Base-by-base conservation (phyloP, 768 basidiomycete species). In the Boletus barrowsii region DNA sequence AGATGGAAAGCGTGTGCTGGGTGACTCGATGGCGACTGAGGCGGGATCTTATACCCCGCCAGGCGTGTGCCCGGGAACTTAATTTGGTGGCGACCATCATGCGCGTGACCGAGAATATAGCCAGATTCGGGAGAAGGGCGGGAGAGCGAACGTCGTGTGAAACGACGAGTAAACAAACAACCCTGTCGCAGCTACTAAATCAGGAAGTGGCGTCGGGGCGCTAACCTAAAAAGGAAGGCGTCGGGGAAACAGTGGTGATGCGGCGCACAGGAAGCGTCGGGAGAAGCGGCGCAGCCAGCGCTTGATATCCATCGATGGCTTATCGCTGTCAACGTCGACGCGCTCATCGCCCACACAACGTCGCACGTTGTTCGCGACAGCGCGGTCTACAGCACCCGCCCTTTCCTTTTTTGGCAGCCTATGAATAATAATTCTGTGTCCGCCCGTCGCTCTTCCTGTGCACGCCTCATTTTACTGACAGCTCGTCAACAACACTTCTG, bases 41-140 rank as follows among this genome's bases (percentile, higher is more conserved):
- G 54, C 37, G 56, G 47, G 36, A 2, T 67, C 63, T 70, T 72
- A 70, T 71, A 72, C 54, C 58, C 56, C 54, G 51, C 54, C 36
- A 32, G 36, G 17, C 15, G 57, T 46, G 41, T 3, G 47, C 14
- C 54, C 66, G 59, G 60, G 45, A 68, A 66, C 59, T 63, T 61
- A 58, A 53, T 33, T 63, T 51, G 42, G 40, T 42, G 39, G 43
- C 18, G 22, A 26, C 4, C 47, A 40, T 51, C 43, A 42, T 24
- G 36, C 55, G 43, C 36, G 49, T 65, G 63, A 60, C 40, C 18
- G 54, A 11, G 8, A 43, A 63, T 57, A 53, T 60, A 37, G 10
- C 59, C 47, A 8, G 14, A 63, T 52, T 35, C 14, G 54, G 29
- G 51, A 7, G 33, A 43, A 37, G 40, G 68, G 66, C 70, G 68